Base-by-base conservation (phyloP, 306 rosid species). In the Casuarina equisetifolia region DNA sequence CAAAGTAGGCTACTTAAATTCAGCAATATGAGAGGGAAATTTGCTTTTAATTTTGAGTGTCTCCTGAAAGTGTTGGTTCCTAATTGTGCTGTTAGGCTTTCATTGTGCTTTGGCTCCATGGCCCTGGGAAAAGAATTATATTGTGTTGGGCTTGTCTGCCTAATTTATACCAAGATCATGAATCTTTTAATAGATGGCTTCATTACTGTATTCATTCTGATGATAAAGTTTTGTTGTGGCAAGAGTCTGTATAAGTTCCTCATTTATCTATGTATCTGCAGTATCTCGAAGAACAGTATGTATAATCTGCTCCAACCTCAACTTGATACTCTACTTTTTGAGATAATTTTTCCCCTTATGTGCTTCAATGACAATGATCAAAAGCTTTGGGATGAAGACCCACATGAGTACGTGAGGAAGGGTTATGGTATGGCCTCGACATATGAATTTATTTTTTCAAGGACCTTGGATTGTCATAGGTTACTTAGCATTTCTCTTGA, bases 361-460 rank as follows among this genome's bases (percentile, higher is more conserved):
- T 94, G 97, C 83, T 94, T 94, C 79, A 94, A 89, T 82, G 97
- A 92, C 79, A 88, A 85, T 70, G 98, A 94, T 82, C 97, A 89
- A 81, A 90, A 83, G 86, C 97, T 94, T 72, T 94, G 98, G 98
- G 97, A 92, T 58, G 98, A 94, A 78, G 98, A 94, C 77, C 97
- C 98, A 32, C 97, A 94, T 84, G 98, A 94, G 79, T 94, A 94
- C 83, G 98, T 94, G 77, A 88, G 97, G 86, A 94, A 94, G 89
- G 98, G 98, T 81, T 94, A 92, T 80, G 98, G 98, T 94, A 83
- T 84, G 94, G 85, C 50, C 40, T 72, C 6, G 57, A 43, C 54
- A 44, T 52, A 68, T 75, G 40, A 57, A 58, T 77, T 16, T 72
- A 36, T 20, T 70, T 49, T 70, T 70, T 74, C 43, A 17, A 71